Evolutionary conservation across 2,329 filamentous ascomycete species (phyloP).

Genomic region (Neofusicoccum umdonicola): DNA sequence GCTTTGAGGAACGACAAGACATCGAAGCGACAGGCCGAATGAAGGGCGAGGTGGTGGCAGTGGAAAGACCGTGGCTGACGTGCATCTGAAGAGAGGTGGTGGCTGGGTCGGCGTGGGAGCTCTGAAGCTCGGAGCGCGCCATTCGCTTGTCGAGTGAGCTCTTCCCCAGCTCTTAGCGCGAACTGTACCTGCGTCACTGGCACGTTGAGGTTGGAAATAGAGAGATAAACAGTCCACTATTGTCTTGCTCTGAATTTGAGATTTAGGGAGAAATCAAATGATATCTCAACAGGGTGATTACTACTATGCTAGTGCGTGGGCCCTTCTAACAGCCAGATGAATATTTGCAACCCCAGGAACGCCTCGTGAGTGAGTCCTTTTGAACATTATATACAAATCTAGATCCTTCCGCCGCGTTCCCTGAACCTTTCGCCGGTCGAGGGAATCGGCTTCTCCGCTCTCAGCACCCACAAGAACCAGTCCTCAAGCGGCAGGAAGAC

Average conservation of each 20-base stretch:
- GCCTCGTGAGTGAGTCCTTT: not conserved
- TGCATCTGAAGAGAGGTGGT: not conserved
- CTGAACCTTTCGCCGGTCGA: conserved; percentile 51
- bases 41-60: not conserved
- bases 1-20: not conserved
- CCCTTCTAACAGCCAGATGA: not conserved
- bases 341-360: not conserved
- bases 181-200: not conserved
- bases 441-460: conserved; percentile 55
- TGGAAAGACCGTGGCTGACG: not conserved
- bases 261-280: not conserved
- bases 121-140: not conserved
- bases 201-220: not conserved
- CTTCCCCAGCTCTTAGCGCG: not conserved
- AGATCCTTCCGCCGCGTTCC: conserved; percentile 34
- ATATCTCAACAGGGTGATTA: not conserved
- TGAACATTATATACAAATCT: conserved; percentile 9
- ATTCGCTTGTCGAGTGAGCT: not conserved
- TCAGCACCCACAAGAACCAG: conserved; percentile 47
- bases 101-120: not conserved
- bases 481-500: conserved; percentile 54
- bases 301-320: not conserved
- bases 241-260: not conserved
- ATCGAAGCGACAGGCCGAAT: not conserved
- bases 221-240: no score